Base-by-base conservation (phyloP, 2,329 filamentous ascomycete genomes). In the Claviceps digitariae region DNA sequence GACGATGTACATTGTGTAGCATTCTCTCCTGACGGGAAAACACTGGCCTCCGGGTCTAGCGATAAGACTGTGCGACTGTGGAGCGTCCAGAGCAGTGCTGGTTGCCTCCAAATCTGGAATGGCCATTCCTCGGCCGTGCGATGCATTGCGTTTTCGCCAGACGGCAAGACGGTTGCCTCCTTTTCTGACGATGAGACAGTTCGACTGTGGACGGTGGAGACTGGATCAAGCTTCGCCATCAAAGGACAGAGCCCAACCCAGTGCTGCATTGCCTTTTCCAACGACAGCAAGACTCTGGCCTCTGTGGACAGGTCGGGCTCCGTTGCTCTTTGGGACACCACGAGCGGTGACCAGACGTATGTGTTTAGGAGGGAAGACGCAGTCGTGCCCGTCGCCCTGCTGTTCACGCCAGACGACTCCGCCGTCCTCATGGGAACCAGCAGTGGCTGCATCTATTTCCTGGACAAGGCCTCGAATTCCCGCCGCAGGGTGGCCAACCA, bases 151-250 rank as follows among this genome's bases (percentile, higher is more conserved):
- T 62, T 62, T 48, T 57, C 61, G 6, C 52, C 51, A 9, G 57
- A 63, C 36, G 52, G 55, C n/a, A 50, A 41, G 41, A 54, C 47
- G 31, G 40, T 63, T 9, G 60, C 55, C 34, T 62, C 59, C 6
- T 55, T 47, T n/a, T 60, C 55, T 2, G 6, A 48, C 2, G 57
- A 62, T 38, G 15, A 47, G 12, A 59, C 55, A 10, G 36, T 59
- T 9, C 54, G 56, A 23, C 23, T 62, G 4, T 63, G 57, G 58
- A 57, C 57, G 12, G 36, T 53, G 13, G 36, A 45, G 4, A 52
- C 45, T 6, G 51, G 55, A 13, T 51, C 46, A 13, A 56, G 52
- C 44, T 43, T 57, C 47, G 52, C 57, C 38, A 61, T 62, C 47
- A 54, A 54, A 36, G 57, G 57, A 46, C 59, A 61, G 41, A 55